Conservation (phyloP, 1,284 basidiomycete genomes). For the Rhodotorula glutinis region DNA sequence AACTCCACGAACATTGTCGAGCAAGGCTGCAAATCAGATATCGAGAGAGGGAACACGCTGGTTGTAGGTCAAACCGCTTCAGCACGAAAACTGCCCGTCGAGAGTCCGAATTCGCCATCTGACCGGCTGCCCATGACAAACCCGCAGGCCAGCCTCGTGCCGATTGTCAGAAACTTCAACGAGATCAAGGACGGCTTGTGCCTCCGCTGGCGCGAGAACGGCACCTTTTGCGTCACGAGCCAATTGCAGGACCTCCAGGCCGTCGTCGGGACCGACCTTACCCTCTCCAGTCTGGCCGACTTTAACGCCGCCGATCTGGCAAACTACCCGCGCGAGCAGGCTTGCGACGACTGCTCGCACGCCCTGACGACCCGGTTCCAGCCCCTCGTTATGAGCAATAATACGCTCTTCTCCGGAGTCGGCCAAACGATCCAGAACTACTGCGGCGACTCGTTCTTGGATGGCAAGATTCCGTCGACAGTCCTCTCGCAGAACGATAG, state of each 20-base stretch:
- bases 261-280: constrained; percentile 8
- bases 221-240: constrained; percentile 32
- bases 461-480: constrained; percentile 10
- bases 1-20: too few species aligned
- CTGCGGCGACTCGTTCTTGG: constrained; percentile 11
- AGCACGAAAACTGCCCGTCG: too few species aligned
- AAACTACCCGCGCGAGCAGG: constrained; percentile 1
- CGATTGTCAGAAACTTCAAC: neutral
- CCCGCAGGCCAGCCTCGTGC: too few species aligned
- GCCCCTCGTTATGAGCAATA: neutral
- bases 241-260: constrained; percentile 15
- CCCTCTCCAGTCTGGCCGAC: constrained; percentile 13
- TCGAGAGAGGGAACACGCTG: too few species aligned
- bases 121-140: too few species aligned
- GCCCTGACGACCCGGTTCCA: constrained; percentile 15
- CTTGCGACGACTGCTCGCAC: constrained; percentile 35
- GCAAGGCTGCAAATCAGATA: too few species aligned
- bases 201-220: constrained; percentile 24
- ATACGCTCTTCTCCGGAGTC: too few species aligned
- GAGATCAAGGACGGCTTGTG: constrained; percentile 22
- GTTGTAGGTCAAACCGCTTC: too few species aligned
- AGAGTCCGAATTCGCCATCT: too few species aligned
- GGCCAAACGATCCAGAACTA: neutral
- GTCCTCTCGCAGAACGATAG: neutral
- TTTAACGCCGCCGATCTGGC: constrained; percentile 9